These are phyloP conservation scores for Pezizomycotina sp. DNA, from an alignment of 2,329 filamentous ascomycete species.

Conservation along the genomic window DNA sequence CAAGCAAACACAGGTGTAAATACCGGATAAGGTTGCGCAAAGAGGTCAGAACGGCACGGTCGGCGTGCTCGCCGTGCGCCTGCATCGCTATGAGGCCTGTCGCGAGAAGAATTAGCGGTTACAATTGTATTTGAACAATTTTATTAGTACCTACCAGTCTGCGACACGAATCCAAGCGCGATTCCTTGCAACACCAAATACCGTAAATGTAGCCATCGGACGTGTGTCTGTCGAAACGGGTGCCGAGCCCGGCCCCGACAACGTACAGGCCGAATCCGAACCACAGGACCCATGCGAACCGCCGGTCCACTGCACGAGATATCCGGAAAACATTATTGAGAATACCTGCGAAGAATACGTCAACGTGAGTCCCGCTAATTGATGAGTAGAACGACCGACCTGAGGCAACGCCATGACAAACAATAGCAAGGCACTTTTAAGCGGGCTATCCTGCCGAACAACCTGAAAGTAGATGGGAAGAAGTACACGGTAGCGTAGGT, in stretches of 20 bases:
- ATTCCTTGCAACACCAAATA: conserved; percentile 37
- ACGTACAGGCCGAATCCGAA: conserved; percentile 34
- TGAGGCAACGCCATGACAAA: no score
- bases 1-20: no score
- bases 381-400: no score
- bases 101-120: neutral
- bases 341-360: no score
- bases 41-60: conserved; percentile 46
- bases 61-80: conserved; percentile 39
- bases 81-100: conserved; percentile 41
- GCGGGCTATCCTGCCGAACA: no score
- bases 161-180: conserved; percentile 39
- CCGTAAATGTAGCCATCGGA: conserved; percentile 35
- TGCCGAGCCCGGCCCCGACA: conserved; percentile 37
- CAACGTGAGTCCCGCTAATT: no score
- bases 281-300: conserved; percentile 45
- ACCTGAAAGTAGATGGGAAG: no score
- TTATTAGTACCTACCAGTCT: conserved; percentile 29
- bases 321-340: no score
- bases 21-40: conserved; percentile 47
- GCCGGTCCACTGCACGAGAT: no score
- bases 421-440: no score
- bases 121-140: neutral
- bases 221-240: conserved; percentile 35
- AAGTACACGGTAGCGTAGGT: no score